phyloP scores from a whole-genome alignment of 345 rosid species.

The Physaria fendleri region DNA sequence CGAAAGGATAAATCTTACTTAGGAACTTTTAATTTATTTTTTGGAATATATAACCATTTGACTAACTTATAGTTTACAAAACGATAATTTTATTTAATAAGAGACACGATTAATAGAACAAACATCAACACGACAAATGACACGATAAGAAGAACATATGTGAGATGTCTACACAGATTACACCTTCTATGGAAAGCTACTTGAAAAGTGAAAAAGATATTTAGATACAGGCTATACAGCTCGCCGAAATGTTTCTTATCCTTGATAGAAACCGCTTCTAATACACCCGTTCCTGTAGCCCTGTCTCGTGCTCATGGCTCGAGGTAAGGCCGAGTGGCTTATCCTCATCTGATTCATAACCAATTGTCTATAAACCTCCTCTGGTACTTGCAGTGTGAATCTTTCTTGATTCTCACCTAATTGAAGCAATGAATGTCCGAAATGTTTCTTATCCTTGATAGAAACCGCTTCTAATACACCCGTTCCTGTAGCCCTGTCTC shows the following conservation, averaged over 20 bases:
- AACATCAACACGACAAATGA: constrained; percentile 61
- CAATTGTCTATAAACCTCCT: constrained; percentile 40
- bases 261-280: background rate
- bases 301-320: constrained; percentile 44
- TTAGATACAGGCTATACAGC: background rate
- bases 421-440: constrained; percentile 55
- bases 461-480: background rate
- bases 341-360: constrained; percentile 26
- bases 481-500: constrained; percentile 44
- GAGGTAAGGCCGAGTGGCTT: constrained; percentile 45
- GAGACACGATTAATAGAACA: constrained; percentile 10
- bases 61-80: no score
- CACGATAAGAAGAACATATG: constrained; percentile 46
- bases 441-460: no score
- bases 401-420: constrained; percentile 44
- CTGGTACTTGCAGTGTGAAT: constrained; percentile 59
- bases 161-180: constrained; percentile 51
- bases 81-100: background rate
- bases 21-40: no score
- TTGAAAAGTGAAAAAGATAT: background rate
- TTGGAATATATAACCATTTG: no score
- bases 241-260: background rate
- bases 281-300: constrained; percentile 38
- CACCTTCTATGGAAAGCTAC: background rate
- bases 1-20: no score